Percentiles rank a stretch among this genome's conserved stretches.
These are phyloP conservation scores for Cytospora paraplurivora DNA, from an alignment of 2,329 filamentous ascomycete species.

Conservation along the genomic window DNA sequence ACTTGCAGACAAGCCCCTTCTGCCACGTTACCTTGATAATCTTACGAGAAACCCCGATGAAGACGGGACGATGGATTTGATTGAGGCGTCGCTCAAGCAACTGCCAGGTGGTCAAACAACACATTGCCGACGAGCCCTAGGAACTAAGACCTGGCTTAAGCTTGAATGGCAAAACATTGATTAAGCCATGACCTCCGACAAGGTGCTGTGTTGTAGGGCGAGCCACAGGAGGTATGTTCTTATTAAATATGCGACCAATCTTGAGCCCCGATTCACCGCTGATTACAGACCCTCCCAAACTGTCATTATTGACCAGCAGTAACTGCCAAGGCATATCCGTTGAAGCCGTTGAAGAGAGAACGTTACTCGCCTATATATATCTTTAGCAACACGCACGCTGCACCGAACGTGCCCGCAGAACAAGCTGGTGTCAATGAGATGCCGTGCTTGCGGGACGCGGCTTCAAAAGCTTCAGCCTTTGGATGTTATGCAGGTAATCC, in stretches of 20 bases:
- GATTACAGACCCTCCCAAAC: neutral
- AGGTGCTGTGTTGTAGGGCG: slow-evolving; percentile 19
- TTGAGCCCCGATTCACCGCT: neutral
- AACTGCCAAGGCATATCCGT: neutral
- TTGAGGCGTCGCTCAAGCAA: slow-evolving; percentile 8
- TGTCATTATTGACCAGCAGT: neutral
- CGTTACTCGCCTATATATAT: neutral
- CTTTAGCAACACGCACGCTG: neutral
- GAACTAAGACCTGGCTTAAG: slow-evolving; percentile 18
- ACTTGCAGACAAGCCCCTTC: neutral
- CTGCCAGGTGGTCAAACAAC: slow-evolving; percentile 14
- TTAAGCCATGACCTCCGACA: slow-evolving; percentile 27
- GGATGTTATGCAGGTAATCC: slow-evolving; percentile 17
- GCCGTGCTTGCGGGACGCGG: slow-evolving; percentile 31
- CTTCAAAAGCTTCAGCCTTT: slow-evolving; percentile 12
- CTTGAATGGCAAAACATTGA: slow-evolving; percentile 19
- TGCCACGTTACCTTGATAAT: neutral
- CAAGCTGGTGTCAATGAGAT: slow-evolving; percentile 32
- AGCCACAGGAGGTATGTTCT: slow-evolving; percentile 11
- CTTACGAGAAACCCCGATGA: slow-evolving; percentile 3
- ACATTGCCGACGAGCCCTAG: slow-evolving; percentile 18
- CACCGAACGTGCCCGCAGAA: neutral
- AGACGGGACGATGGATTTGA: slow-evolving; percentile 1
- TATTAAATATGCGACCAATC: slow-evolving; percentile 1
- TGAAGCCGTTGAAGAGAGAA: neutral